Conservation (phyloP, 169 alveolate species). For the Eimeria falciformis region DNA sequence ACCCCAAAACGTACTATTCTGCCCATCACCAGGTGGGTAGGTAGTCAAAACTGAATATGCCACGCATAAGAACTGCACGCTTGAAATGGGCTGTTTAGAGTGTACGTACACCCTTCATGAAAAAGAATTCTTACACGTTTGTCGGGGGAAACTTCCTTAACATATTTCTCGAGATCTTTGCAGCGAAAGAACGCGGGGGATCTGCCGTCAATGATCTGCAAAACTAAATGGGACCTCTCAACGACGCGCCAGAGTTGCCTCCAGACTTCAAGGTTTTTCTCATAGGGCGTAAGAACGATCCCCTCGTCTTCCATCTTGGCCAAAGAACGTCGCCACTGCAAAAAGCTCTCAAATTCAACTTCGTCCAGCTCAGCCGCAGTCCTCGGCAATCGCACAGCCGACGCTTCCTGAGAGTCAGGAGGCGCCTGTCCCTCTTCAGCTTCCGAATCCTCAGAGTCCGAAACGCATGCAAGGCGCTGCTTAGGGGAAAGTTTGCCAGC, state of each 20-base stretch:
- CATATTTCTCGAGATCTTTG: slow-evolving; percentile 92
- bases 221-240: slow-evolving; percentile 95
- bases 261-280: slow-evolving; percentile 99
- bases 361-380: slow-evolving; percentile 71
- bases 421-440: neutral
- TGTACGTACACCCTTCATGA: neutral
- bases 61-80: too few species aligned
- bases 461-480: neutral
- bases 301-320: slow-evolving; percentile 76
- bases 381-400: slow-evolving; percentile 20
- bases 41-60: too few species aligned
- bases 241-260: slow-evolving; percentile 99
- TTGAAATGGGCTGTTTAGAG: too few species aligned
- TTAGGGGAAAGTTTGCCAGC: neutral
- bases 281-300: slow-evolving; percentile 96
- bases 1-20: neutral
- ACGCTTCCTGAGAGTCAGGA: neutral
- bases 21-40: too few species aligned
- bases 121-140: slow-evolving; percentile 39
- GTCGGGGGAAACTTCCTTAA: slow-evolving; percentile 75
- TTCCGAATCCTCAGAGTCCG: slow-evolving; percentile 3
- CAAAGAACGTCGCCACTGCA: slow-evolving; percentile 75
- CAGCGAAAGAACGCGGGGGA: slow-evolving; percentile 96
- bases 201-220: slow-evolving; percentile 98
- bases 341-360: slow-evolving; percentile 70